phyloP scores from a whole-genome alignment of 441 rosid genomes.

The Flueggea neowawraea region DNA sequence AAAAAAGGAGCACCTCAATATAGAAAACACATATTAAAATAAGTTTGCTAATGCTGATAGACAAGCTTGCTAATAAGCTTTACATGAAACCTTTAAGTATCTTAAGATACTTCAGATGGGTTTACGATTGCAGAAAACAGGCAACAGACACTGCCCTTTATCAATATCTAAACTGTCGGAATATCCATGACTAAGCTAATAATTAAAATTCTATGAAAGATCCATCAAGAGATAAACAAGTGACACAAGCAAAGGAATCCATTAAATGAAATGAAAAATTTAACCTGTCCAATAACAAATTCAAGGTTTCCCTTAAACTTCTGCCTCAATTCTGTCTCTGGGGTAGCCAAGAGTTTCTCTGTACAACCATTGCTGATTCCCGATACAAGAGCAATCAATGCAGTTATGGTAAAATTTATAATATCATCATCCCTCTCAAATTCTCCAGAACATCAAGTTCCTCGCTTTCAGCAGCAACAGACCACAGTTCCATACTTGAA shows the following conservation, averaged over 20 bases:
- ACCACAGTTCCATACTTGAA: conserved; percentile 31
- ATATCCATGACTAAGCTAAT: too few relatives aligned
- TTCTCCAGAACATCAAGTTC: conserved; percentile 11
- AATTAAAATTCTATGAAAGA: background rate
- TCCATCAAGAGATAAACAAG: background rate
- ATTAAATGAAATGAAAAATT: background rate
- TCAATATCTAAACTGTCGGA: too few relatives aligned
- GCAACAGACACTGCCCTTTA: too few relatives aligned
- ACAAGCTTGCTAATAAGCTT: too few relatives aligned
- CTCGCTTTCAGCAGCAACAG: conserved; percentile 8
- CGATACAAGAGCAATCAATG: conserved; percentile 81
- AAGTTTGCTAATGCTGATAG: too few relatives aligned
- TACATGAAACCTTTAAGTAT: too few relatives aligned
- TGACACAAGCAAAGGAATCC: background rate
- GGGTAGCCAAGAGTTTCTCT: conserved; percentile 41
- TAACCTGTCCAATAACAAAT: conserved; percentile 81
- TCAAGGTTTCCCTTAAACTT: conserved; percentile 78
- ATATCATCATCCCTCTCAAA: conserved; percentile 23
- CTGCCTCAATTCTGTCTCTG: conserved; percentile 45
- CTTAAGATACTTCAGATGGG: too few relatives aligned
- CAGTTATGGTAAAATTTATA: conserved; percentile 79
- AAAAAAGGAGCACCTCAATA: background rate
- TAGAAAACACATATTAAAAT: too few relatives aligned
- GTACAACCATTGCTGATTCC: conserved; percentile 84
- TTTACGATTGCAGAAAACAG: too few relatives aligned